These are phyloP conservation scores for Talaromyces sp. DNA, from an alignment of 2,329 filamentous ascomycete species.

Conservation along the genomic window DNA sequence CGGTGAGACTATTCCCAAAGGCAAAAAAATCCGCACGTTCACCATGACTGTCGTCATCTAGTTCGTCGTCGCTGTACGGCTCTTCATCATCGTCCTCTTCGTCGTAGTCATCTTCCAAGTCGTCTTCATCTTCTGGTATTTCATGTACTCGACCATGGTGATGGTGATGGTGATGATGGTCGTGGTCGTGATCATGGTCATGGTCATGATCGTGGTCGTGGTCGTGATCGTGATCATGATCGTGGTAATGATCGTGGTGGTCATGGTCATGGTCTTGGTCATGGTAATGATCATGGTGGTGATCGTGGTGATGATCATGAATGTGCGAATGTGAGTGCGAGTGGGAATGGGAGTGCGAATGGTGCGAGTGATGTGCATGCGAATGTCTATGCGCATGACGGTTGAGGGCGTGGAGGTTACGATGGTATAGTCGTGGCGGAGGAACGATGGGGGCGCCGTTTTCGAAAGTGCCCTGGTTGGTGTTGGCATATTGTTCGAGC, in stretches of 20 bases:
- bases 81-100: conserved; percentile 66
- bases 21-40: conserved; percentile 80
- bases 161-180: conserved; percentile 49
- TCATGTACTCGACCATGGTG: conserved; percentile 68
- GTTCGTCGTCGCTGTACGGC: conserved; percentile 62
- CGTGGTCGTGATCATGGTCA: conserved; percentile 52
- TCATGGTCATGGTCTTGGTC: neutral
- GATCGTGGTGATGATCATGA: neutral
- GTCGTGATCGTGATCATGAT: conserved; percentile 37
- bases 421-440: conserved; percentile 61
- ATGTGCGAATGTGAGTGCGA: conserved; percentile 5
- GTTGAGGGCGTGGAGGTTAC: conserved; percentile 51
- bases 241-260: neutral
- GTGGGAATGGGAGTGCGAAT: conserved; percentile 8
- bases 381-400: conserved; percentile 53
- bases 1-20: conserved; percentile 94
- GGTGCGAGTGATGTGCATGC: conserved; percentile 39
- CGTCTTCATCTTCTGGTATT: conserved; percentile 49
- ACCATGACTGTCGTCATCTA: conserved; percentile 64
- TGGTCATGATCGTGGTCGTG: conserved; percentile 48
- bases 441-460: conserved; percentile 67
- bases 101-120: conserved; percentile 52
- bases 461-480: conserved; percentile 60
- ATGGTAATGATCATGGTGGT: neutral
- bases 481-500: conserved; percentile 93